Evolutionary conservation across 140 eudicot genomes (phyloP), one percentile per base, ranked within the genome.

Genomic region (Oenanthe javanica): DNA sequence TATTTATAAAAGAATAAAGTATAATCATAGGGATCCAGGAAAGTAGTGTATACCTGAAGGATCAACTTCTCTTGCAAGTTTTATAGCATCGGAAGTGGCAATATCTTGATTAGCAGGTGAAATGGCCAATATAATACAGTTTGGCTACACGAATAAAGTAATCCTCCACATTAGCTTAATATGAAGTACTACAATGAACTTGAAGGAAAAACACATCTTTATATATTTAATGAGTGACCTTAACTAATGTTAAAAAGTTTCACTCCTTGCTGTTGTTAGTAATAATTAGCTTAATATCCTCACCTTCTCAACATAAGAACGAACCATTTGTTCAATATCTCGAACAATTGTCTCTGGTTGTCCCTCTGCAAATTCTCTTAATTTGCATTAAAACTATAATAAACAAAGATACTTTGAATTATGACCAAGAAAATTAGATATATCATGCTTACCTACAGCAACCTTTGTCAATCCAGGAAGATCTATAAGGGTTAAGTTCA

Each of bases 51-150:
- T 87, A 95, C 98, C 99, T 86, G 98, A 25, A 18, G 98, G 97
- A 83, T 95, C 98, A 86, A 92, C 99, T 92, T 95, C 99, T 86
- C 90, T 95, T 79, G 97, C 99, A 67, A 92, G 92, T 87, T 95
- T 95, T 82, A 95, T 95, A 77, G 99, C 99, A 91, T 95, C 99
- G 14, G 99, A 95, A 75, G 99, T 95, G 83, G 99, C 99, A 84
- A 95, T 95, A 89, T 95, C 99, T 92, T 95, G 99, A 88, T 95
- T 95, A 82, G 99, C 99, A 81, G 99, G 99, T 83, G 99, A 95
- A 89, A 95, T 95, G 77, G 99, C 99, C 88, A 95, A 86, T 52
- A 95, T 95, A 75, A 95, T 95, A 90, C 97, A 92, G 84, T 91
- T 95, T 23, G 97, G 99, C 99, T 95, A 80, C 89, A 85, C 23